Evolutionary conservation across 306 rosid genomes (phyloP), one percentile per base, ranked within the genome.

Genomic region (Pterocarpus macrocarpus): DNA sequence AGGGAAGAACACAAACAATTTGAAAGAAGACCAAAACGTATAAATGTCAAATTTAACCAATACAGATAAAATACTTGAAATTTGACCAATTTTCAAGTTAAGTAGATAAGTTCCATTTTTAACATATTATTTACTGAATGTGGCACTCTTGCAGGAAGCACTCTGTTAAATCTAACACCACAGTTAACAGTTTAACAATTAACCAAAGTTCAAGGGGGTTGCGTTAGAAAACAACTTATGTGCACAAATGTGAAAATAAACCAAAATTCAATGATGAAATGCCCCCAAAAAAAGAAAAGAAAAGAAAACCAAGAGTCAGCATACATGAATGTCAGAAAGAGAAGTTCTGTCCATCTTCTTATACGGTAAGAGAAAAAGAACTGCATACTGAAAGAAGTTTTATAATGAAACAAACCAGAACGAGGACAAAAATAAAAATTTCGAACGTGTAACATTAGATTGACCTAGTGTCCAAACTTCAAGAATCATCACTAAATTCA

Each of bases 401-500:
- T n/a, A 38, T 56, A 41, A 62, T n/a, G 47, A 69, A 35, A 79
- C 30, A 35, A 45, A 59, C 41, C 15, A 14, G 22, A 28, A 69
- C 15, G 69, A 33, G 34, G 74, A 16, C 59, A 15, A 76, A 39
- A 43, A 22, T 30, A 43, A 33, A 9, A 12, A 47, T 57, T 0
- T 7, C 13, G 16, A 62, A 22, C 28, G 1, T 22, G 28, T 22
- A 22, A 22, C 28, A 1, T 22, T 22, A 22, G 28, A 59, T 74
- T n/a, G n/a, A 6, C 7, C 34, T 12, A 45, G 11, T 39, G 16
- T 22, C 36, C 70, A 62, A 67, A 14, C 8, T 69, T 62, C 36
- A 64, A 71, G 76, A 77, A 17, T 12, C 53, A 76, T 59, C 65
- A 41, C 58, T 49, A 64, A 44, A 77, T 17, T 53, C 45, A 61